Percentiles rank a stretch among this genome's conserved stretches.
Evolutionary conservation across 192 early-diverging fungal species (phyloP).

Genomic region (Kappamyces sp.): DNA sequence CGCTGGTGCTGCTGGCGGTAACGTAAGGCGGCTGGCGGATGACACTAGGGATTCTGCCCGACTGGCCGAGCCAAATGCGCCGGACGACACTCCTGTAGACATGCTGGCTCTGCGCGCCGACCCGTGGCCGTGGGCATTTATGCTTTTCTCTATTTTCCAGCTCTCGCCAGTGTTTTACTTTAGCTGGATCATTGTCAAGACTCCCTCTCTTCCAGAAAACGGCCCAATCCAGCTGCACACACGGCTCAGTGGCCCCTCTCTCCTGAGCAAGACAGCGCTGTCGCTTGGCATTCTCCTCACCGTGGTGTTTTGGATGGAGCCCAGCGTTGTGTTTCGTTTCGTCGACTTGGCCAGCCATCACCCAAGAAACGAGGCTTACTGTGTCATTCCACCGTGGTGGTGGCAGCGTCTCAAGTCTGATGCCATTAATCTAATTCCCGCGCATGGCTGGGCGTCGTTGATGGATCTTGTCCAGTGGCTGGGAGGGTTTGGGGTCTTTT

Average conservation of each 20-base stretch:
- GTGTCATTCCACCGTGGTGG: constrained; percentile 38
- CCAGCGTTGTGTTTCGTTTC: constrained; percentile 19
- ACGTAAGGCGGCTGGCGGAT: no score
- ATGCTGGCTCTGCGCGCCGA: no score
- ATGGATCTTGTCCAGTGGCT: constrained; percentile 30
- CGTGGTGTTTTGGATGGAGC: constrained; percentile 19
- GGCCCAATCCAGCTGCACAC: no score
- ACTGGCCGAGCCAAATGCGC: no score
- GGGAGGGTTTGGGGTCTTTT: constrained; percentile 14
- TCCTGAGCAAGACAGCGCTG: constrained; percentile 14
- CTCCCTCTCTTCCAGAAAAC: no score
- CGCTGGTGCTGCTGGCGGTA: no score
- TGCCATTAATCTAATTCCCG: background rate
- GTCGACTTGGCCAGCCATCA: constrained; percentile 3
- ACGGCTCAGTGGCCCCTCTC: constrained; percentile 16
- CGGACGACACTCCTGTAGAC: no score
- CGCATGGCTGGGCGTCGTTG: constrained; percentile 32
- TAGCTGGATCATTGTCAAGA: no score
- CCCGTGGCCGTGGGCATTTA: no score
- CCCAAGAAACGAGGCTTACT: constrained; percentile 7
- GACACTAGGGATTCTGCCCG: no score
- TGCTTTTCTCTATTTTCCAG: no score
- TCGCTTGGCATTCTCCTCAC: constrained; percentile 10
- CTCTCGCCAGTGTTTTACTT: no score
- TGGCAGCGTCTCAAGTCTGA: constrained; percentile 3